Evolutionary conservation across 495 filamentous ascomycete genomes (phyloP).

Genomic region (Xylaria cubensis): DNA sequence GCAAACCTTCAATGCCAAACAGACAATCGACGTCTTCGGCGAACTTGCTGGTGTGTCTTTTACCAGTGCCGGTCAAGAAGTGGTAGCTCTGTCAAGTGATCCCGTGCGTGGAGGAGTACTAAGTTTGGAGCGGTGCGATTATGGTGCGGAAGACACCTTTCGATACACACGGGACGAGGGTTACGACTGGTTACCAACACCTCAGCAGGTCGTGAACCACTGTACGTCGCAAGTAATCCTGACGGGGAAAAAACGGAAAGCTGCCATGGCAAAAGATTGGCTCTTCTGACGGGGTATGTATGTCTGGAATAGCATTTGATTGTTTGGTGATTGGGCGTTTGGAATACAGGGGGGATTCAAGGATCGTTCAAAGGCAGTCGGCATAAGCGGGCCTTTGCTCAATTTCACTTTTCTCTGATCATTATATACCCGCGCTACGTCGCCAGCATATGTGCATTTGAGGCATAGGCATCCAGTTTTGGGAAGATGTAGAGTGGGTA

Average conservation of each 20-base stretch:
- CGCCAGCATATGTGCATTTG: constrained; percentile 1
- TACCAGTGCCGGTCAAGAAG: constrained; percentile 70
- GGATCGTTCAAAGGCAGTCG: not conserved
- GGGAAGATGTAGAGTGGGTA: not conserved
- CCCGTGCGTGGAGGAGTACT: constrained; percentile 78
- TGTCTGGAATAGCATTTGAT: constrained; percentile 8
- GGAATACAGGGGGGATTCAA: constrained; percentile 8
- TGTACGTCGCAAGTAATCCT: constrained; percentile 34
- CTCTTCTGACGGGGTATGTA: constrained; percentile 40
- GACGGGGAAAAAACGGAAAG: constrained; percentile 40
- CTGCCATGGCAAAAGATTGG: constrained; percentile 40
- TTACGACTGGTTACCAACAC: constrained; percentile 46
- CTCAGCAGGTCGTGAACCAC: constrained; percentile 37
- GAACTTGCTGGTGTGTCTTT: constrained; percentile 82
- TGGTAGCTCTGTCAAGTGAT: constrained; percentile 80
- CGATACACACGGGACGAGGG: constrained; percentile 32
- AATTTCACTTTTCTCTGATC: not conserved
- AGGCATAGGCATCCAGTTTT: not conserved
- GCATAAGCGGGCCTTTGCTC: not conserved
- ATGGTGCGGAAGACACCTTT: constrained; percentile 51
- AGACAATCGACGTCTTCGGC: constrained; percentile 85
- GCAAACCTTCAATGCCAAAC: constrained; percentile 67
- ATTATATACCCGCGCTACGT: not conserved
- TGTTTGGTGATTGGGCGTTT: constrained; percentile 11
- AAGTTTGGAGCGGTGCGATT: constrained; percentile 68